Evolutionary conservation across 2,329 filamentous ascomycete species (phyloP).

Genomic region (Aureobasidium sp.): DNA sequence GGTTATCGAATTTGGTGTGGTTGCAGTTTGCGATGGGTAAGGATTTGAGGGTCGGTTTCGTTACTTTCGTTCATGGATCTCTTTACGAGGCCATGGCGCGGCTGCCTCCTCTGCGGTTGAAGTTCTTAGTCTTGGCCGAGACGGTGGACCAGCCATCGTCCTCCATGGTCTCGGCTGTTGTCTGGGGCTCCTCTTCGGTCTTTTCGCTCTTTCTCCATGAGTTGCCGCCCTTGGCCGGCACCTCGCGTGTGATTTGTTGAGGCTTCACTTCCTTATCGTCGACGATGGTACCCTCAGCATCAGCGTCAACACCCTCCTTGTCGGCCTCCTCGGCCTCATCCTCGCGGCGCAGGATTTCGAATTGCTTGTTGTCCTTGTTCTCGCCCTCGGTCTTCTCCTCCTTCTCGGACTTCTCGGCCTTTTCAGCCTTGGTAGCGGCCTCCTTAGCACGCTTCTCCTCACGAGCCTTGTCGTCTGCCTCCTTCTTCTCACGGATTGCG

Average conservation of each 20-base stretch:
- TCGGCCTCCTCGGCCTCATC: constrained; percentile 37
- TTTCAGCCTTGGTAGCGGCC: constrained; percentile 62
- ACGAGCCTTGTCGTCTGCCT: constrained; percentile 87
- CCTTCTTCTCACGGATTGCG: constrained; percentile 82
- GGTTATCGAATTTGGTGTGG: neutral
- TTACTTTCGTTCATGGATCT: constrained; percentile 7
- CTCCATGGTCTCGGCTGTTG: constrained; percentile 52
- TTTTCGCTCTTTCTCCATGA: constrained; percentile 37
- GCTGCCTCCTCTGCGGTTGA: constrained; percentile 33
- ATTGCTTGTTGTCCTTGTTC: constrained; percentile 47
- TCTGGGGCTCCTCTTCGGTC: constrained; percentile 39
- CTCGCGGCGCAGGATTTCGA: constrained; percentile 61
- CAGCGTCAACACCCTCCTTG: constrained; percentile 42
- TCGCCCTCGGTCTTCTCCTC: constrained; percentile 34
- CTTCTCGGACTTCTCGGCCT: constrained; percentile 20
- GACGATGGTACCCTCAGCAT: constrained; percentile 57
- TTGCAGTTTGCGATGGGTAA: neutral
- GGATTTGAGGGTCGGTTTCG: neutral
- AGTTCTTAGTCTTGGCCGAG: constrained; percentile 50
- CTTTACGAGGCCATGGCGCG: constrained; percentile 27
- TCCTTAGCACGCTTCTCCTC: constrained; percentile 68
- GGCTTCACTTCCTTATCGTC: constrained; percentile 62
- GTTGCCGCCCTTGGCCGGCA: constrained; percentile 39
- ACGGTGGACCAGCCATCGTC: constrained; percentile 63
- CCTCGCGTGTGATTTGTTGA: constrained; percentile 58